Evolutionary conservation across 331 rosid species (phyloP), one percentile per base, ranked within the genome.

Genomic region (Arachis monticola): DNA sequence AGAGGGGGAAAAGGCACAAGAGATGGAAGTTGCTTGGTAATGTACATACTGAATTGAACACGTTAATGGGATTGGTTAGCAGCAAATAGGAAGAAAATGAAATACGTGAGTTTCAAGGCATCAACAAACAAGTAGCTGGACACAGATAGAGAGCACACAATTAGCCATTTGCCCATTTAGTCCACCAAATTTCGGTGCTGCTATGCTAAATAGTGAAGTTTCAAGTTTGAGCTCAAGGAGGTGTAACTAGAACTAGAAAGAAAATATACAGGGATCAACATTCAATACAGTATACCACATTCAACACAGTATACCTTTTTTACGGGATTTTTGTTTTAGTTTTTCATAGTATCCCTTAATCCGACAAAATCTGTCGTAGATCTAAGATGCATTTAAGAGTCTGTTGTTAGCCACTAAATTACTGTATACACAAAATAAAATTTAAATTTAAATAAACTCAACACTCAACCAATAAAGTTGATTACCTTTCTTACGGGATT

Each of bases 21-120:
- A 40, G 0, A 7, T 0, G 31, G 48, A 46, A 63, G 22, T 17
- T 17, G 22, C 12, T 63, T 41, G 68, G 68, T 6, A 40, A 63
- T 65, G 5, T 14, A 44, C 22, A 17, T 17, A 17, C 22, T 17
- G 22, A 64, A 45, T 17, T 11, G 55, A 64, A 64, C 38, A 64
- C 69, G 69, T 44, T 38, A 65, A 65, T 17, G 57, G 55, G 48
- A 10, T 17, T 42, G 9, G 70, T 44, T 64, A 17, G 22, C n/a
- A 44, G 69, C 38, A 40, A 64, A 12, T 44, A 8, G 70, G 10
- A 1, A 8, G 0, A 44, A 45, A 65, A 42, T 10, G n/a, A 65
- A 14, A 65, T 45, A 13, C 10, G 56, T 65, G 70, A 17, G 56
- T 65, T 45, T 65, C 17, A 65, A 65, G 70, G 70, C 30, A 44